Evolutionary conservation across 2,329 filamentous ascomycete species (phyloP).

Genomic region (Botrytis porri): DNA sequence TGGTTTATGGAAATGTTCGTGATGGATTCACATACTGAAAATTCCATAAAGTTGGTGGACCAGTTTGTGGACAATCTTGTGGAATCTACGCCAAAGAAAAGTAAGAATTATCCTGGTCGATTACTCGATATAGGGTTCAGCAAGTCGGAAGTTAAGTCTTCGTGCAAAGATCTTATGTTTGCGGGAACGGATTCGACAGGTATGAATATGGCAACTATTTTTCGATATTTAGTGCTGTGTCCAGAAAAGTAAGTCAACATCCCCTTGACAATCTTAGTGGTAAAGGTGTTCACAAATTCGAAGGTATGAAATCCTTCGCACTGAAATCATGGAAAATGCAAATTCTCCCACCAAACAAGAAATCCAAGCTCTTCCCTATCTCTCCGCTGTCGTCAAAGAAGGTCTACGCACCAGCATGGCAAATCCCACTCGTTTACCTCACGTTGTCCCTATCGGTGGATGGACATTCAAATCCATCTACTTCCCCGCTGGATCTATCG

Average conservation of each 20-base stretch:
- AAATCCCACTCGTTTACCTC: conserved; percentile 50
- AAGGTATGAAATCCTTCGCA: conserved; percentile 39
- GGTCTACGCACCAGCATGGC: conserved; percentile 50
- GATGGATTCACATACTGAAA: conserved; percentile 39
- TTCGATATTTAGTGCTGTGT: conserved; percentile 45
- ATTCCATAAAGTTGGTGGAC: conserved; percentile 42
- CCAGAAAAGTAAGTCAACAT: conserved; percentile 41
- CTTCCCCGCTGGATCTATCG: conserved; percentile 45
- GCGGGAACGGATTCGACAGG: conserved; percentile 53
- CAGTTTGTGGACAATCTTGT: conserved; percentile 44
- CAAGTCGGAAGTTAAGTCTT: conserved; percentile 45
- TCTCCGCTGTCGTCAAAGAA: conserved; percentile 50
- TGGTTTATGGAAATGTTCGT: conserved; percentile 40
- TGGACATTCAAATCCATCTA: conserved; percentile 34
- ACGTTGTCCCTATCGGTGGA: conserved; percentile 42
- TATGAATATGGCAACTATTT: conserved; percentile 49
- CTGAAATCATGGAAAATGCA: conserved; percentile 37
- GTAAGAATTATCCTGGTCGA: conserved; percentile 48
- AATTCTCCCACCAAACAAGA: conserved; percentile 33
- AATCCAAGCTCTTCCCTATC: conserved; percentile 42
- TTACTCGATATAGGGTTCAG: conserved; percentile 46
- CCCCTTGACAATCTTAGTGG: background rate
- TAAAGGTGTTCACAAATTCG: background rate
- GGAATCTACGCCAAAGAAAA: conserved; percentile 33
- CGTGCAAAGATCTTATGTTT: conserved; percentile 54